phyloP scores from a whole-genome alignment of 768 basidiomycete genomes.

The Mycena metata region DNA sequence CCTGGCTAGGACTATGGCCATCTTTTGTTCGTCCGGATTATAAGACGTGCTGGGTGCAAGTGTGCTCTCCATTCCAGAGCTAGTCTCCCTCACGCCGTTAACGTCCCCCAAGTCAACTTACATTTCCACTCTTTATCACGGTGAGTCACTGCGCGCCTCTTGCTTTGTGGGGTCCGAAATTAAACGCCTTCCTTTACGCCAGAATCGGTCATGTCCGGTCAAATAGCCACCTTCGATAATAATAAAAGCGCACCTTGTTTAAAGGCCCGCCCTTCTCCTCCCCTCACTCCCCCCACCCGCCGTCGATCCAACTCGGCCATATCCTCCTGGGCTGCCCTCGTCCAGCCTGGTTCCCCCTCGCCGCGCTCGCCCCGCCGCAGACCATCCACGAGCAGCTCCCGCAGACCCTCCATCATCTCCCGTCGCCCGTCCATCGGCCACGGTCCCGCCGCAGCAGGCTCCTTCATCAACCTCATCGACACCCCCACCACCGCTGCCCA shows the following conservation, averaged over 20 bases:
- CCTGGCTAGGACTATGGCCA: slow-evolving; percentile 5
- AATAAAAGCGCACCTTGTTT: slow-evolving; percentile 27
- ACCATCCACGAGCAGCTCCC: slow-evolving; percentile 44
- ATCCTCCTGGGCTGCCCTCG: slow-evolving; percentile 71
- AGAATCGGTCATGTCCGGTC: slow-evolving; percentile 24
- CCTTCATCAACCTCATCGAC: slow-evolving; percentile 61
- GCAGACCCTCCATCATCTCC: slow-evolving; percentile 37
- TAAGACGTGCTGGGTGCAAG: slow-evolving; percentile 22
- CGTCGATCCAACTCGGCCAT: slow-evolving; percentile 65
- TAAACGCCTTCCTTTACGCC: slow-evolving; percentile 16
- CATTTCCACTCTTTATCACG: slow-evolving; percentile 29
- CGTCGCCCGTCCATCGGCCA: slow-evolving; percentile 55
- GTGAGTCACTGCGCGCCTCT: slow-evolving; percentile 4
- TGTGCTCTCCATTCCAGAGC: slow-evolving; percentile 34
- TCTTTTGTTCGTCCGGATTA: slow-evolving; percentile 28
- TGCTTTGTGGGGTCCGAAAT: slow-evolving; percentile 17
- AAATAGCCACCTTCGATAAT: slow-evolving; percentile 25
- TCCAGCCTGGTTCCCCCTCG: slow-evolving; percentile 78
- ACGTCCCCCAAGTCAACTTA: slow-evolving; percentile 19
- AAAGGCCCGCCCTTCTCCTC: slow-evolving; percentile 24
- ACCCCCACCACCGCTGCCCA: slow-evolving; percentile 53
- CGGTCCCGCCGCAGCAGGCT: slow-evolving; percentile 57
- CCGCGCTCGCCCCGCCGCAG: slow-evolving; percentile 56
- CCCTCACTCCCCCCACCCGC: slow-evolving; percentile 38
- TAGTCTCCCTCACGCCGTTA: slow-evolving; percentile 37